phyloP scores from a whole-genome alignment of 257 asterid genomes.

The Linderniella brevidens region DNA sequence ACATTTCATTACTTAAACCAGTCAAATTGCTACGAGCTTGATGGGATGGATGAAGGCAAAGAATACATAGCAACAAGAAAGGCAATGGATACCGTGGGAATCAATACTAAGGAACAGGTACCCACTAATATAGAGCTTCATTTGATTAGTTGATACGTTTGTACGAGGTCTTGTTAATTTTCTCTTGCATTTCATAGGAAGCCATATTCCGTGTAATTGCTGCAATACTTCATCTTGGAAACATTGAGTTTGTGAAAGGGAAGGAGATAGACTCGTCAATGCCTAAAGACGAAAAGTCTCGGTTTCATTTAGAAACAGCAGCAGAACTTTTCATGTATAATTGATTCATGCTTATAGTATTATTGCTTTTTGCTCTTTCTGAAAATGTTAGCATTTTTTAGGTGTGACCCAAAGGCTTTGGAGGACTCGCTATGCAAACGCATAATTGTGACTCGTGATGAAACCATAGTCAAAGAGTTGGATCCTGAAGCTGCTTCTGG shows the following conservation, averaged over 20 bases:
- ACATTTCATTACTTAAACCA: constrained; percentile 91
- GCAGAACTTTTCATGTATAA: constrained; percentile 96
- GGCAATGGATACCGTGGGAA: constrained; percentile 99
- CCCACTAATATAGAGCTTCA: constrained; percentile 6
- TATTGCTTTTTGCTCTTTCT: background rate
- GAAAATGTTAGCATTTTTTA: constrained; percentile 17
- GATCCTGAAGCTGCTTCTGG: constrained; percentile 88
- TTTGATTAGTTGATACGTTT: background rate
- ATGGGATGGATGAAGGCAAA: constrained; percentile 71
- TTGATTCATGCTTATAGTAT: constrained; percentile 6
- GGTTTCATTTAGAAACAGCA: constrained; percentile 78
- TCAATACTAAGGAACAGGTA: constrained; percentile 85
- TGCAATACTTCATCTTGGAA: constrained; percentile 93
- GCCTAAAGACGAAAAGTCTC: constrained; percentile 90
- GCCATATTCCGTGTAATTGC: constrained; percentile 95
- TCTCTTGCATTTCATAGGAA: constrained; percentile 34
- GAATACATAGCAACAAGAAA: constrained; percentile 76
- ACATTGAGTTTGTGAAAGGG: constrained; percentile 82
- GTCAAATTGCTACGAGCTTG: constrained; percentile 68
- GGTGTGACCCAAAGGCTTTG: constrained; percentile 89
- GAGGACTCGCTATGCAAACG: constrained; percentile 96
- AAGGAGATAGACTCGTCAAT: constrained; percentile 81
- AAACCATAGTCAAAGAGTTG: constrained; percentile 73
- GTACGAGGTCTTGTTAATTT: constrained; percentile 6
- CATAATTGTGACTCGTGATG: constrained; percentile 93